Evolutionary conservation across 768 basidiomycete species (phyloP).

Genomic region (Boletellus ananas): DNA sequence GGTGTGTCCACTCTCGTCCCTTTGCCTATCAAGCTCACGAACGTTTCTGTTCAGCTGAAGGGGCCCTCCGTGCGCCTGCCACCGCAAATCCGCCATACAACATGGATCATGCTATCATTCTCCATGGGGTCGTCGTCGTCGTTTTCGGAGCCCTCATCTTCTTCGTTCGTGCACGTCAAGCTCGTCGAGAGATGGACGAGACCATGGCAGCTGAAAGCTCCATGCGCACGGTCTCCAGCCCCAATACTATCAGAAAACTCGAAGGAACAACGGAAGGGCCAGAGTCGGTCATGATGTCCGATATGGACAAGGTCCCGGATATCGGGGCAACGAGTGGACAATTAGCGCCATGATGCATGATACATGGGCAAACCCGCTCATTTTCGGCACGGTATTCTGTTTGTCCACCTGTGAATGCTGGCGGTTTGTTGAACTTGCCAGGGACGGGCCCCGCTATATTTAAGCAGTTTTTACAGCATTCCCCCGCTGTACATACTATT

Average conservation of each 20-base stretch:
- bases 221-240: background rate
- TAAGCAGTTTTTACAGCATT: no score
- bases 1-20: slow-evolving; percentile 37
- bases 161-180: slow-evolving; percentile 57
- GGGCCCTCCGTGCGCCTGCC: slow-evolving; percentile 60
- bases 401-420: no score
- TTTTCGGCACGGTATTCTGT: no score
- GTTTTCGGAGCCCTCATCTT: slow-evolving; percentile 40
- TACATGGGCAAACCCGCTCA: background rate
- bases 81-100: slow-evolving; percentile 67
- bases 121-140: slow-evolving; percentile 54
- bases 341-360: background rate
- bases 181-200: slow-evolving; percentile 60
- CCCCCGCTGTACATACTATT: no score
- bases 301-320: background rate
- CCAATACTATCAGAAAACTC: background rate
- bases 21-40: background rate
- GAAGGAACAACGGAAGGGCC: background rate
- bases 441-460: no score
- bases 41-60: slow-evolving; percentile 43
- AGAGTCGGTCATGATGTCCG: background rate
- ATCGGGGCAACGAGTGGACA: background rate
- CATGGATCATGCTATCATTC: slow-evolving; percentile 65
- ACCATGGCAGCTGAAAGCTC: slow-evolving; percentile 33
- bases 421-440: background rate